Base-by-base conservation (phyloP, 2,329 filamentous ascomycete genomes). In the Penicillium concentricum region DNA sequence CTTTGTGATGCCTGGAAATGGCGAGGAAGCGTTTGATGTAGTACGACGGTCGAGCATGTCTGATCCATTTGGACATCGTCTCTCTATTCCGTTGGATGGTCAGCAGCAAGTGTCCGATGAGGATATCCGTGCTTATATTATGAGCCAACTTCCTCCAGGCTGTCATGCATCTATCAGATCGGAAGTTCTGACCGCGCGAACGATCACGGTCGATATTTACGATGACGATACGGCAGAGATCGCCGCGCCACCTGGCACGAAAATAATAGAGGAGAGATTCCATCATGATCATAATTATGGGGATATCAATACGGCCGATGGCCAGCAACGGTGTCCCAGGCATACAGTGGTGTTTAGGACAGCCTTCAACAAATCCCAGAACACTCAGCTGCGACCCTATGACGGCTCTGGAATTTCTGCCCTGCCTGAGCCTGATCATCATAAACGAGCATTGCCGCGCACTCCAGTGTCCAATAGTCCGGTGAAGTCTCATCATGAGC, bases 261-360 rank as follows among this genome's bases (percentile, higher is more conserved):
- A 74, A 54, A 73, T 79, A 68, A 64, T 80, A 39, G 76, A 76
- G 51, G 77, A 80, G 64, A 71, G 71, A 30, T 74, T 78, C 44
- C 60, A 82, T 79, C 60, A 82, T 78, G 58, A 84, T 79, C 65
- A 83, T 32, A 54, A 58, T 35, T 56, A 57, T 48, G 58, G 44
- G n/a, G 55, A 46, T 73, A 65, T 74, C 79, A 28, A 74, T 72
- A 39, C 79, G 67, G 16, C 79, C 76, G 32, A 74, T 71, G 22
- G 72, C 79, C 32, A 63, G 18, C 55, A 55, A 30, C 53, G 35
- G 26, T 22, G 67, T 28, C 77, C 76, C 20, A 77, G 70, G 39
- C 77, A 80, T 58, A 79, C 76, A 2, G 66, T 80, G 34, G 74
- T 79, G 7, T 79, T 79, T 51, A 69, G 75, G 24, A 78, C 77